phyloP scores from a whole-genome alignment of 768 basidiomycete species.

The Leccinum olivaceopallidum region DNA sequence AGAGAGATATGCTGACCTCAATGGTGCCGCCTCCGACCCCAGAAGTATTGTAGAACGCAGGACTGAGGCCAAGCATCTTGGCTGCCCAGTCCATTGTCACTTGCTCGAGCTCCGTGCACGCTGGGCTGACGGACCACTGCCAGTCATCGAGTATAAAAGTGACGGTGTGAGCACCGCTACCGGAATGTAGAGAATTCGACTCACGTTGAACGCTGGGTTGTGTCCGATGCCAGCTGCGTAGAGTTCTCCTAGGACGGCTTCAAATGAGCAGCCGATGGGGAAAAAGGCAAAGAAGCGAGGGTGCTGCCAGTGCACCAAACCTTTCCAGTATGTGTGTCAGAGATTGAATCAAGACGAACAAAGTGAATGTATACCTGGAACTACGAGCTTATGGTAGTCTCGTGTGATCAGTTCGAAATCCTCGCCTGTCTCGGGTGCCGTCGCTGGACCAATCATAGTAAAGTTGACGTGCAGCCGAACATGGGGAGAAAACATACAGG shows the following conservation, averaged over 20 bases:
- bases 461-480: not conserved
- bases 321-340: conserved; percentile 23
- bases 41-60: conserved; percentile 63
- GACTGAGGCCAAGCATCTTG: conserved; percentile 68
- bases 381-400: conserved; percentile 76
- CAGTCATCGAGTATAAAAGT: not conserved
- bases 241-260: conserved; percentile 81
- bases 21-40: conserved; percentile 68
- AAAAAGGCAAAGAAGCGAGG: conserved; percentile 82
- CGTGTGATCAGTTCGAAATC: conserved; percentile 67
- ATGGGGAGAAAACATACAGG: conserved; percentile 41
- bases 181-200: not conserved
- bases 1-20: conserved; percentile 48
- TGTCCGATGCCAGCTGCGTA: conserved; percentile 66
- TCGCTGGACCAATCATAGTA: conserved; percentile 34
- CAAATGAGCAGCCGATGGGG: conserved; percentile 75
- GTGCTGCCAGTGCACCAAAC: conserved; percentile 43
- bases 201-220: conserved; percentile 90
- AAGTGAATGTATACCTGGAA: conserved; percentile 56
- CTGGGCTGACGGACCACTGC: conserved; percentile 88
- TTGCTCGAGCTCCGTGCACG: conserved; percentile 87
- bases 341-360: not conserved
- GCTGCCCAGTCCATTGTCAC: conserved; percentile 93
- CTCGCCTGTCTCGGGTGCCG: conserved; percentile 70
- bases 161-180: not conserved